Conservation (phyloP, 257 asterid genomes). For the Coffea canephora region DNA sequence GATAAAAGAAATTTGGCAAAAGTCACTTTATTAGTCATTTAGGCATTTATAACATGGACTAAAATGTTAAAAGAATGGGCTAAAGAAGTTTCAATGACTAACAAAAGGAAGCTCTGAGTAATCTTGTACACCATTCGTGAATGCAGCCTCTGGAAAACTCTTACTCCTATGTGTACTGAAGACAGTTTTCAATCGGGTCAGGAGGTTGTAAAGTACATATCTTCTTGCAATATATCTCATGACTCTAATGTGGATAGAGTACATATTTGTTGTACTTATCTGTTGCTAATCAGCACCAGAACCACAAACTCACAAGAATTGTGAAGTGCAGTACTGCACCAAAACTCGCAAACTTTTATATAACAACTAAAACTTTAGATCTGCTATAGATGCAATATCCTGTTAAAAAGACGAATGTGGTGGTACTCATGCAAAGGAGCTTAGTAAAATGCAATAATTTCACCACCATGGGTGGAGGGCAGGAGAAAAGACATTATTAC, state of each 20-base stretch:
- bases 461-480: too few relatives aligned
- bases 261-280: too few relatives aligned
- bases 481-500: constrained; percentile 32
- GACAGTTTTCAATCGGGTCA: background rate
- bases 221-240: background rate
- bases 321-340: background rate
- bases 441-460: too few relatives aligned
- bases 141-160: background rate
- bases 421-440: background rate
- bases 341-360: background rate
- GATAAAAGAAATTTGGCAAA: background rate
- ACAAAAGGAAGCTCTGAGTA: background rate
- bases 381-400: background rate
- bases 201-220: background rate
- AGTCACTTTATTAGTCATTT: background rate
- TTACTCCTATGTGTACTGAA: background rate
- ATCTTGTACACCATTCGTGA: background rate
- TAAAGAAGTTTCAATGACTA: background rate
- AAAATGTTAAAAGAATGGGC: background rate
- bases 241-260: background rate
- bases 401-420: background rate
- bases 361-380: background rate
- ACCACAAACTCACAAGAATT: background rate
- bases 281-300: too few relatives aligned
- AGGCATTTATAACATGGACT: background rate